Evolutionary conservation across 1,139 yeast genomes (phyloP), one percentile per base, ranked within the genome.

Genomic region (Pichia sp.): DNA sequence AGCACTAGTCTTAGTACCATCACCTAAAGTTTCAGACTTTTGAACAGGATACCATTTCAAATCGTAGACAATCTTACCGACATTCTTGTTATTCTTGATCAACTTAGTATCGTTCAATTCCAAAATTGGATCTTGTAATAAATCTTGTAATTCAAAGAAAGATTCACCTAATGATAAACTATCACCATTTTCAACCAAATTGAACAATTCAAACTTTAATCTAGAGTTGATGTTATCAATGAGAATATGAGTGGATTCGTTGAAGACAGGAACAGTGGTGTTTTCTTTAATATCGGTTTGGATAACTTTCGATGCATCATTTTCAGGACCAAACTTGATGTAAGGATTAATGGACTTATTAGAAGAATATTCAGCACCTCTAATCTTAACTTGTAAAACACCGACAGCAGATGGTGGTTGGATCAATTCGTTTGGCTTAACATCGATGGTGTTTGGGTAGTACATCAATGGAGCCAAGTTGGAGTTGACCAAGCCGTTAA

Each of bases 361-460:
- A 24, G 67, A 59, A 20, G 70, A 66, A 39, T 71, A 72, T 33
- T 67, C 70, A 43, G 80, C 81, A 46, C 81, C 76, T 52, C 74
- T 73, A 44, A 85, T 60, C 24, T 82, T 81, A 10, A 85, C 77
- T 4, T 85, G 83, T 52, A 83, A 70, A 51, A 81, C 81, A 56
- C 91, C 93, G 55, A 72, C 72, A 2, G 89, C 81, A 55, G 83
- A 90, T 48, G 80, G 79, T 39, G 75, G 77, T 38, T 82, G 80
- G 74, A 85, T 71, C 20, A 85, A 65, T 52, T 83, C 90, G 61
- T 81, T 89, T 38, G 85, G 85, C 59, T 85, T 83, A 52, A 86
- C 68, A 61, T 85, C 93, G 45, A 84, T 67, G 46, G 86, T 82
- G 64, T 85, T 85, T 56, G 95, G 95, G n/a, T 90, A 89, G 64